These are phyloP conservation scores for Zymoseptoria crescenta DNA, from an alignment of 2,329 filamentous ascomycete species.

Conservation along the genomic window DNA sequence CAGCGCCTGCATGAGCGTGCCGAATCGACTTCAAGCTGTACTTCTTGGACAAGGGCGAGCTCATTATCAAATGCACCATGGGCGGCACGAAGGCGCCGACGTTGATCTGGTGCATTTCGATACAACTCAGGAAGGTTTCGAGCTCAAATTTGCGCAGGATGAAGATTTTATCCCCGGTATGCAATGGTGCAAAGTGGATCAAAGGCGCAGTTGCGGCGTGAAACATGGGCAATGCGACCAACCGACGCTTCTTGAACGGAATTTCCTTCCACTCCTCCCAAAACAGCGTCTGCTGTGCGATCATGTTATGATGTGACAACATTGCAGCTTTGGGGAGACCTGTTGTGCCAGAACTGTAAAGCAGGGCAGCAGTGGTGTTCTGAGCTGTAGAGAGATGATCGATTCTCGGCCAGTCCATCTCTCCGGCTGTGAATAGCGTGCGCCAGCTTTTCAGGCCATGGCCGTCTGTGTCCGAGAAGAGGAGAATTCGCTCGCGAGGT, in stretches of 20 bases:
- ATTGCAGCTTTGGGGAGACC: constrained; percentile 49
- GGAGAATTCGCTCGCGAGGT: constrained; percentile 32
- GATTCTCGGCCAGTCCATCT: constrained; percentile 43
- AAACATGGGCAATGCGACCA: constrained; percentile 43
- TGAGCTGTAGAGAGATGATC: constrained; percentile 33
- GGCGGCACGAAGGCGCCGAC: constrained; percentile 48
- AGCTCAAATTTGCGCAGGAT: constrained; percentile 44
- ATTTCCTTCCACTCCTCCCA: constrained; percentile 31
- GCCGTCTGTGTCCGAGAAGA: constrained; percentile 30
- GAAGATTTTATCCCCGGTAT: constrained; percentile 29
- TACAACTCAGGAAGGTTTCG: constrained; percentile 38
- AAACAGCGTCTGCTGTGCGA: constrained; percentile 44
- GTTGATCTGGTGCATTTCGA: constrained; percentile 41
- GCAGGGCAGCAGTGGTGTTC: constrained; percentile 41
- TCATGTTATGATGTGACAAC: constrained; percentile 50
- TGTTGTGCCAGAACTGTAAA: constrained; percentile 51
- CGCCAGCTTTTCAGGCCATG: constrained; percentile 10
- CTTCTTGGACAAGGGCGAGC: constrained; percentile 37
- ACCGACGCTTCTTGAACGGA: constrained; percentile 34
- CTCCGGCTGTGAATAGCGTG: constrained; percentile 34
- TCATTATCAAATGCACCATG: constrained; percentile 43
- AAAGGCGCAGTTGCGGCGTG: constrained; percentile 39
- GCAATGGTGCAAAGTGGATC: constrained; percentile 28
- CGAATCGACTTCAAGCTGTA: constrained; percentile 38
- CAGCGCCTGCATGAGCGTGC: constrained; percentile 35